Conservation (phyloP, 2,329 filamentous ascomycete species). For the Hymenoscyphus scutula region DNA sequence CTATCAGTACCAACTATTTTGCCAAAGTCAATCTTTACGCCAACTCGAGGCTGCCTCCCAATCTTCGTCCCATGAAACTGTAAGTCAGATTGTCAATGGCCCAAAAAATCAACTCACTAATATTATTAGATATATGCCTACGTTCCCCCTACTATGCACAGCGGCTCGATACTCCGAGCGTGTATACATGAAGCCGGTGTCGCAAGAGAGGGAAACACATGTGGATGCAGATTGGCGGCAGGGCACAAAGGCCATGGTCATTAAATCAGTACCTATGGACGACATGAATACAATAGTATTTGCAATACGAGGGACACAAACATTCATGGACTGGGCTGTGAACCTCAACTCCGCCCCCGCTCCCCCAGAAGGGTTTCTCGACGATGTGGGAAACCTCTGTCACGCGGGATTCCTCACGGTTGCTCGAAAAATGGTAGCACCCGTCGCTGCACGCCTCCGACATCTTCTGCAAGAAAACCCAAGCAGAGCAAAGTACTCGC, state of each 20-base stretch:
- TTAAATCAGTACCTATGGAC: conserved; percentile 78
- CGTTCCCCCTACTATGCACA: conserved; percentile 73
- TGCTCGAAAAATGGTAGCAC: conserved; percentile 70
- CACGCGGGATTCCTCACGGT: conserved; percentile 78
- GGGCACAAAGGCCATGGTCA: conserved; percentile 82
- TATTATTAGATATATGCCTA: conserved; percentile 60
- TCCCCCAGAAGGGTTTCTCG: conserved; percentile 67
- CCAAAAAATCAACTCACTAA: conserved; percentile 10
- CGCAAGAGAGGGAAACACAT: conserved; percentile 64
- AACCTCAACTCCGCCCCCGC: conserved; percentile 71
- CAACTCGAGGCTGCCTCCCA: conserved; percentile 69
- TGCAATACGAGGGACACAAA: conserved; percentile 77
- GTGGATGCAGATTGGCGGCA: conserved; percentile 68
- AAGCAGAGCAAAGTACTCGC: conserved; percentile 59
- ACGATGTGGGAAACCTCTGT: conserved; percentile 74
- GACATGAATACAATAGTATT: conserved; percentile 77
- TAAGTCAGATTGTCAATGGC: conserved; percentile 40
- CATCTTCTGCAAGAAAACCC: conserved; percentile 72
- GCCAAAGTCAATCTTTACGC: conserved; percentile 75
- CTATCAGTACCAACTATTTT: conserved; percentile 57
- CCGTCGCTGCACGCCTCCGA: conserved; percentile 68
- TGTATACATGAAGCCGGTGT: conserved; percentile 66
- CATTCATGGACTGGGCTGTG: conserved; percentile 82
- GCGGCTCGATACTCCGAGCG: conserved; percentile 75
- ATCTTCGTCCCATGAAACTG: conserved; percentile 67